Conservation (phyloP, 805 yeast genomes). For the Starmerella stellata region DNA sequence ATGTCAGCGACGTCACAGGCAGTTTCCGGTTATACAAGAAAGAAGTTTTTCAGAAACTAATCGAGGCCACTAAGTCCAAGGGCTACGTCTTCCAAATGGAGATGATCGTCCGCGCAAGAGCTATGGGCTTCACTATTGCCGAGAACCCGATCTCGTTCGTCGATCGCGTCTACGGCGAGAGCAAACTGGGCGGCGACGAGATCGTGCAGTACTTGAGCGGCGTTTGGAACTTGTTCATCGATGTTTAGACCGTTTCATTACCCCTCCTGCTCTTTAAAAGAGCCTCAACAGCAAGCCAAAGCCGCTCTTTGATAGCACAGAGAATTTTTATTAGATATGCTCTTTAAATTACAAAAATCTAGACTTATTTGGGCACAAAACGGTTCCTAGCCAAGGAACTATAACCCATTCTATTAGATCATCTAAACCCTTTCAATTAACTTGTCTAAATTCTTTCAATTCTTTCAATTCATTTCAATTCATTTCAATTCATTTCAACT, state of each 20-base stretch:
- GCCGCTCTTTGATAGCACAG: not conserved
- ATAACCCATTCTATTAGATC: too few species aligned
- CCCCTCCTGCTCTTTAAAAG: too few species aligned
- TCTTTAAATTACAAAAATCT: too few species aligned
- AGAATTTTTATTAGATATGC: not conserved
- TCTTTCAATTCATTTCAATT: too few species aligned
- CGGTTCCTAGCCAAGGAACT: too few species aligned
- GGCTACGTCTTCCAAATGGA: slow-evolving; percentile 81
- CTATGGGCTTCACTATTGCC: slow-evolving; percentile 53
- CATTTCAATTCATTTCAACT: too few species aligned
- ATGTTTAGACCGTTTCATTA: slow-evolving; percentile 28
- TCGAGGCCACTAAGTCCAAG: slow-evolving; percentile 49
- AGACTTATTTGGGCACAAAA: not conserved
- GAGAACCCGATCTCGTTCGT: slow-evolving; percentile 68
- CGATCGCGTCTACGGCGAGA: slow-evolving; percentile 62
- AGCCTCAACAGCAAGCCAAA: not conserved
- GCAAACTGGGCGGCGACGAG: slow-evolving; percentile 65
- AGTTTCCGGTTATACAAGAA: slow-evolving; percentile 60
- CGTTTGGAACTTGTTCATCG: slow-evolving; percentile 49
- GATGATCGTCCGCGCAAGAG: slow-evolving; percentile 68
- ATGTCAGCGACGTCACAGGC: slow-evolving; percentile 59
- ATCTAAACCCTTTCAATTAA: too few species aligned
- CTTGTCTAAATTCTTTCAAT: too few species aligned
- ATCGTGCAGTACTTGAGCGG: slow-evolving; percentile 63
- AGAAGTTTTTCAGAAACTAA: slow-evolving; percentile 45